Percentiles rank a stretch among this genome's conserved stretches.
Evolutionary conservation across 2,329 filamentous ascomycete genomes (phyloP).

Genomic region (Ophiosphaerella korrae): DNA sequence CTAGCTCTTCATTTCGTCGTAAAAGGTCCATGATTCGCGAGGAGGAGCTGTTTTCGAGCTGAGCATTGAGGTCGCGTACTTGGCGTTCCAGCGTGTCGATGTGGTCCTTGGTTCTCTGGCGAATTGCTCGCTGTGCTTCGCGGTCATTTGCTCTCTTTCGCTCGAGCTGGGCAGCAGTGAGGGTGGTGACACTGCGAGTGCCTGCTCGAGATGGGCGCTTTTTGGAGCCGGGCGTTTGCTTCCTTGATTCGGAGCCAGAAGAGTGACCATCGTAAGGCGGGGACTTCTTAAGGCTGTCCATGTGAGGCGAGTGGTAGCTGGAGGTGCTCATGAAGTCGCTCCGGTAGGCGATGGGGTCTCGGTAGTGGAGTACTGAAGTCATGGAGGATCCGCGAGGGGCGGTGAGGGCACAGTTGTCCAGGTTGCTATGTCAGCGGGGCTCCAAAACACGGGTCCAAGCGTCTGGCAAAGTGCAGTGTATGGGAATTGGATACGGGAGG

Average conservation of each 20-base stretch:
- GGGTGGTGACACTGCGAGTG: conserved; percentile 61
- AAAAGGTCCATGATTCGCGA: conserved; percentile 58
- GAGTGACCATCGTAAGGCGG: conserved; percentile 47
- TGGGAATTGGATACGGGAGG: conserved; percentile 16
- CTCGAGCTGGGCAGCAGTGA: conserved; percentile 63
- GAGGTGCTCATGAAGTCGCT: conserved; percentile 47
- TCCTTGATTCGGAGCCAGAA: conserved; percentile 46
- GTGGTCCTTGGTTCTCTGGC: conserved; percentile 63
- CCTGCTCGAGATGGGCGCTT: conserved; percentile 60
- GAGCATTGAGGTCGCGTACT: conserved; percentile 58
- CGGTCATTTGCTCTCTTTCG: conserved; percentile 65
- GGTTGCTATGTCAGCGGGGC: conserved; percentile 41
- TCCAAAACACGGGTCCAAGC: conserved; percentile 33
- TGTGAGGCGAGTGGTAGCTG: conserved; percentile 41
- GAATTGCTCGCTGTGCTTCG: conserved; percentile 64
- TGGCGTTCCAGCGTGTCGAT: conserved; percentile 63
- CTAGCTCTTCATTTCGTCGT: conserved; percentile 59
- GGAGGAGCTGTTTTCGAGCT: conserved; percentile 51
- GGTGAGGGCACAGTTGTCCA: conserved; percentile 38
- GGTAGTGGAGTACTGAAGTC: conserved; percentile 49
- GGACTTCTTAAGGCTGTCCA: conserved; percentile 43
- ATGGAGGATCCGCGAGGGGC: conserved; percentile 45
- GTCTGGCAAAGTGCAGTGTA: conserved; percentile 26
- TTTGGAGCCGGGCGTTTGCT: conserved; percentile 47
- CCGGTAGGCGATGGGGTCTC: conserved; percentile 46